A percentile compares a stretch with the other conserved stretches of the same genome.
Conservation (phyloP, 2,329 filamentous ascomycete genomes). For the Exophiala bonariae region DNA sequence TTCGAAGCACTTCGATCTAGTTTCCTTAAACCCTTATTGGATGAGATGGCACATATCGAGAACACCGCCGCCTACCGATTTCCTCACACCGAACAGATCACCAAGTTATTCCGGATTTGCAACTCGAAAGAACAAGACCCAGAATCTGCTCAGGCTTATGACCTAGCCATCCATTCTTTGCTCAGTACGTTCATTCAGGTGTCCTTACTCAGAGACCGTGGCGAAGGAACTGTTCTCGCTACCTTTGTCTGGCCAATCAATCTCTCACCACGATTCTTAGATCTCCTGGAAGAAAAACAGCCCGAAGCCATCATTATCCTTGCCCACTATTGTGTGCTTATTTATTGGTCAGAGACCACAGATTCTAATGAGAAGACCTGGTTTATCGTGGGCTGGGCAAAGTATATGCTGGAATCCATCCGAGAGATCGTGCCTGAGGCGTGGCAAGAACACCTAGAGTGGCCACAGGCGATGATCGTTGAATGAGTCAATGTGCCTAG, state of each 20-base stretch:
- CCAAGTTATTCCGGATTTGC: slow-evolving; percentile 31
- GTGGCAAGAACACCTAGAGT: slow-evolving; percentile 31
- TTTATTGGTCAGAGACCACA: slow-evolving; percentile 29
- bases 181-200: slow-evolving; percentile 33
- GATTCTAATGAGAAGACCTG: slow-evolving; percentile 26
- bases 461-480: slow-evolving; percentile 27
- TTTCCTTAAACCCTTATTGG: slow-evolving; percentile 32
- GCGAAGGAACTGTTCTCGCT: slow-evolving; percentile 31
- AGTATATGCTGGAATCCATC: slow-evolving; percentile 31
- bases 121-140: slow-evolving; percentile 27
- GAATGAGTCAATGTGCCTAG: background rate
- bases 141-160: slow-evolving; percentile 30
- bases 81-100: slow-evolving; percentile 29
- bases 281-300: slow-evolving; percentile 38
- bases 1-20: slow-evolving; percentile 29
- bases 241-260: slow-evolving; percentile 40
- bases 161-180: slow-evolving; percentile 32
- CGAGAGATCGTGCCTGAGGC: slow-evolving; percentile 28
- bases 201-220: slow-evolving; percentile 26
- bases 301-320: slow-evolving; percentile 37
- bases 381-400: slow-evolving; percentile 32
- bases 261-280: slow-evolving; percentile 35
- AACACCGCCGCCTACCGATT: slow-evolving; percentile 30
- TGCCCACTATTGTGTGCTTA: slow-evolving; percentile 32
- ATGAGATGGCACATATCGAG: slow-evolving; percentile 31